Base-by-base conservation (phyloP, 2,329 filamentous ascomycete species). In the Colletotrichum sp. region DNA sequence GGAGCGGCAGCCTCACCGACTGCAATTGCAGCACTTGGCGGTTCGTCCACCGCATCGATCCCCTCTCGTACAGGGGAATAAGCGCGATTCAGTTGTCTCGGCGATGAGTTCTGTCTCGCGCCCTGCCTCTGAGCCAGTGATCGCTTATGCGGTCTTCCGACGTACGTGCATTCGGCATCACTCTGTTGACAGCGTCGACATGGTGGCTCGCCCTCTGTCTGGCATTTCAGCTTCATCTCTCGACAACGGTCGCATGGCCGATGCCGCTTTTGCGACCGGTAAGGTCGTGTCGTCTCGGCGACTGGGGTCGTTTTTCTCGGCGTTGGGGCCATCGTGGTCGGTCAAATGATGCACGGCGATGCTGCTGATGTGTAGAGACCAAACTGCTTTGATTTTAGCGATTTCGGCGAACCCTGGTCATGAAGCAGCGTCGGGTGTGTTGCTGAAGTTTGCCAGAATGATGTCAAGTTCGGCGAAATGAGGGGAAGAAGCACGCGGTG, bases 181-280 rank as follows among this genome's bases (percentile, higher is more conserved):
- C 32, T 69, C 12, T 68, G 52, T 8, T 28, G 61, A 26, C 77
- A 76, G 3, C 77, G 48, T 24, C 72, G 69, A 43, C 69, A 67
- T 3, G 64, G 64, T 32, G 64, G 43, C 21, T 21, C 28, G 57
- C 21, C 68, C 34, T 71, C 71, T 38, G 30, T 38, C 30, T 72
- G 75, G 58, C 75, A 78, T 34, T 71, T 75, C 57, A 78, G 72
- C 58, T 77, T 78, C 26, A 67, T 67, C 36, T 55, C 18, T 18
- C 38, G 64, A 1, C 64, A 67, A 32, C 43, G 38, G 28, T 67
- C 64, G 43, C 64, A 67, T 38, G 64, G 64, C 26, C 64, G 64
- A 7, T 55, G 43, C 28, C 77, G 69, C 43, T 77, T 77, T 43
- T 72, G 74, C 28, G 74, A 77, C 34, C 77, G 71, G 48, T 78